Evolutionary conservation across 108 stramenopile species (phyloP).

Genomic region (Schizochytrium sp.): DNA sequence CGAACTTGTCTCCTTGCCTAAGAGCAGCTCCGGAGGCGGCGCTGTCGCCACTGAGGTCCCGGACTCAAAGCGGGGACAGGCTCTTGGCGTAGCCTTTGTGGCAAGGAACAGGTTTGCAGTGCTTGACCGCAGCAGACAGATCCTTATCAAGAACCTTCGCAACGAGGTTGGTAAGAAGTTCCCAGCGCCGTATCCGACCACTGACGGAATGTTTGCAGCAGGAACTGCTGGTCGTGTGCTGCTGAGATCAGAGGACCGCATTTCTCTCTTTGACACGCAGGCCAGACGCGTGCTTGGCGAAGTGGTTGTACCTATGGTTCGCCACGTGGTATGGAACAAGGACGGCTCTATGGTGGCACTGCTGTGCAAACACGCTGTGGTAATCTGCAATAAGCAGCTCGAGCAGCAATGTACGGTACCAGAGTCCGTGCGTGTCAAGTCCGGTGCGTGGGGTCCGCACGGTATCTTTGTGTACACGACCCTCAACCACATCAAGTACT

Average conservation of each 20-base stretch:
- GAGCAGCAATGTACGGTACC: slow-evolving; percentile 94
- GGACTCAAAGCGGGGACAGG: slow-evolving; percentile 91
- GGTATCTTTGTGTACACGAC: slow-evolving; percentile 96
- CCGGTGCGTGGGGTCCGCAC: slow-evolving; percentile 90
- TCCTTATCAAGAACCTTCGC: slow-evolving; percentile 93
- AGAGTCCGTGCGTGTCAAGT: slow-evolving; percentile 97
- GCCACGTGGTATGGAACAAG: slow-evolving; percentile 92
- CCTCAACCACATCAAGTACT: slow-evolving; percentile 97
- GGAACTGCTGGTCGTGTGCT: slow-evolving; percentile 93
- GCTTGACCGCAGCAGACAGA: slow-evolving; percentile 88
- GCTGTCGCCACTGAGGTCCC: slow-evolving; percentile 76
- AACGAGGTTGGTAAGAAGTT: slow-evolving; percentile 94
- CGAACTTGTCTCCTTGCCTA: slow-evolving; percentile 90
- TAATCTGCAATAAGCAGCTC: slow-evolving; percentile 91
- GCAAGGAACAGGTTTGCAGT: slow-evolving; percentile 95
- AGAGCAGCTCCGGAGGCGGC: slow-evolving; percentile 68
- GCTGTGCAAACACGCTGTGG: slow-evolving; percentile 88
- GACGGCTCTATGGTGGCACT: slow-evolving; percentile 89
- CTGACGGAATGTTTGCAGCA: slow-evolving; percentile 91
- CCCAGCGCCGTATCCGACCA: slow-evolving; percentile 88
- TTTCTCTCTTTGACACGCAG: slow-evolving; percentile 95
- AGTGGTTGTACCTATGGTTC: slow-evolving; percentile 92
- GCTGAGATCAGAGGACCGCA: slow-evolving; percentile 91
- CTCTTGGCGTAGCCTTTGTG: slow-evolving; percentile 91
- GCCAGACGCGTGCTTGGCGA: slow-evolving; percentile 94